Evolutionary conservation across 805 yeast species (phyloP), one percentile per base, ranked within the genome.

Genomic region (Candida tammaniensis): DNA sequence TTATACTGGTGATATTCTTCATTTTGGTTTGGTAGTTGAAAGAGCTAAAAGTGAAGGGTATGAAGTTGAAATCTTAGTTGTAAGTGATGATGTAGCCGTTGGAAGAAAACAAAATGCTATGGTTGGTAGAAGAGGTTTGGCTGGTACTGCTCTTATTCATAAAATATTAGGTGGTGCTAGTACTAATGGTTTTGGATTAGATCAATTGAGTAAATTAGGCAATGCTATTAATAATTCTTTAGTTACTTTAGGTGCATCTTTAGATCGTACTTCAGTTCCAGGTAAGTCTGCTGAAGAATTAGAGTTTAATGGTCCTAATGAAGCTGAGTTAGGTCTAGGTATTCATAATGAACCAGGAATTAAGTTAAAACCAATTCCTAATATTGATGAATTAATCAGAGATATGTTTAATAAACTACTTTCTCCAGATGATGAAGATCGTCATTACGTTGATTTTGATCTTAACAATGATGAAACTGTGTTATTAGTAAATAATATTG

Each of bases 91-190:
- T 57, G 96, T 88, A 17, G 87, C 96, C 6, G 96, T 91, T 28
- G 96, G 96, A n/a, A 71, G 82, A 48, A 72, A 80, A 17, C 89
- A 88, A 52, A 91, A 93, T 52, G 88, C 86, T 14, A 75, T 85
- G 68, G 97, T 91, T 31, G 97, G 97, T 13, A 76, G 97, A 63
- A 75, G 98, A 62, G 98, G 95, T 19, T 70, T 89, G 36, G 95
- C 97, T 0, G 98, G 96, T 24, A 88, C 96, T 1, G 78, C 82
- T 0, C 59, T 89, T 11, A 87, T 87, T 19, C 97, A 89, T 62
- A 89, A 89, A 59, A 68, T 82, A 34, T 74, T 84, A 14, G 96
- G 97, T 28, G 91, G 89, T 3, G 81, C 78, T 24, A 68, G 79
- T 10, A 70, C 44, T 6, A 32, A 22, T 4, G 28, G 29, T 12